Conservation (phyloP, 306 rosid genomes). For the Prunus mongolica region DNA sequence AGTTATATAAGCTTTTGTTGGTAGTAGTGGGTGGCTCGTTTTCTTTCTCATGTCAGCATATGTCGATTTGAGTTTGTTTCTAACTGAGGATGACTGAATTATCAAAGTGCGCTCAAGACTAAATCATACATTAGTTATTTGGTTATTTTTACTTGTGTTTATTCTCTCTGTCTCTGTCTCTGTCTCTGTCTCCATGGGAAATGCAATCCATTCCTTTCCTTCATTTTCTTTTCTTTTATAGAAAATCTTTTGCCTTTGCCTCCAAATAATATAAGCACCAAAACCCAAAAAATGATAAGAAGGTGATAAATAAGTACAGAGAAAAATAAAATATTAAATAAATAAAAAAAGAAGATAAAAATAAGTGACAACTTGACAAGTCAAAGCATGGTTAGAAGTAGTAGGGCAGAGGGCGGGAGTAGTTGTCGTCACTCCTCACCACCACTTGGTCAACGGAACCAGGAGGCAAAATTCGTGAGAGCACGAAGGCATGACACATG, state of each 20-base stretch:
- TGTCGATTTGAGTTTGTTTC: constrained; percentile 6
- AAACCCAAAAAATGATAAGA: neutral
- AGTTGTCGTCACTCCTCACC: constrained; percentile 19
- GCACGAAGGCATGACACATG: constrained; percentile 38
- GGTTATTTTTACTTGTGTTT: constrained; percentile 10
- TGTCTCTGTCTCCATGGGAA: neutral
- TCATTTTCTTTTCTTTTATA: neutral
- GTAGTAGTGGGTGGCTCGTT: constrained; percentile 76
- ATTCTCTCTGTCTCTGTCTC: neutral
- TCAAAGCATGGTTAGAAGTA: neutral
- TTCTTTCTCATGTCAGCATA: constrained; percentile 27
- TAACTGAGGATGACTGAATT: constrained; percentile 5
- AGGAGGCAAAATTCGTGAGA: constrained; percentile 15
- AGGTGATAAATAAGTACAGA: neutral
- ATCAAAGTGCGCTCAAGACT: constrained; percentile 5
- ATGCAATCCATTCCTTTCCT: constrained; percentile 13
- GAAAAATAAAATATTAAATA: too few species aligned
- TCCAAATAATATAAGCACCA: too few species aligned
- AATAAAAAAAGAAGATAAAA: neutral
- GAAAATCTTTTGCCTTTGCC: too few species aligned
- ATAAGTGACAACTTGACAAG: too few species aligned
- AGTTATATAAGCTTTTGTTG: neutral
- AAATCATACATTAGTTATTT: constrained; percentile 13
- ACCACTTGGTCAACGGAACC: constrained; percentile 11
- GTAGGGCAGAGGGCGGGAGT: constrained; percentile 4